phyloP scores from a whole-genome alignment of 345 rosid species.

The Eucalyptus cloeziana region DNA sequence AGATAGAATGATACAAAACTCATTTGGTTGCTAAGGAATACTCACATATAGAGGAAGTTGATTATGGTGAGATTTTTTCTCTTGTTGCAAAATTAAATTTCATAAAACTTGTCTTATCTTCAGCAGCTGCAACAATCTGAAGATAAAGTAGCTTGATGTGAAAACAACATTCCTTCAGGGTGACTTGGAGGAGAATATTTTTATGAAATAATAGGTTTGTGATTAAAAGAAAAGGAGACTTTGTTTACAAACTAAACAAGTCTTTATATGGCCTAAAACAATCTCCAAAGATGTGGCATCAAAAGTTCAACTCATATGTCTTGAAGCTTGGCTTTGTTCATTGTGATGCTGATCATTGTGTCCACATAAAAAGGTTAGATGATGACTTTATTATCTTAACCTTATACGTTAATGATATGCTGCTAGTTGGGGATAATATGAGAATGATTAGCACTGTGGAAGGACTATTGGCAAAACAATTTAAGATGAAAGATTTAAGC shows the following conservation, averaged over 20 bases:
- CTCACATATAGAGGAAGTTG: neutral
- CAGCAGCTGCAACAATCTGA: neutral
- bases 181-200: neutral
- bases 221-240: neutral
- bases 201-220: neutral
- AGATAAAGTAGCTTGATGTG: neutral
- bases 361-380: neutral
- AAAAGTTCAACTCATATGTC: neutral
- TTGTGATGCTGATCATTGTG: neutral
- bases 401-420: too few relatives aligned
- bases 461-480: too few relatives aligned
- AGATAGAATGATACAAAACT: neutral
- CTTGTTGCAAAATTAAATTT: neutral
- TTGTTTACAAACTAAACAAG: neutral
- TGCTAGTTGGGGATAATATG: too few relatives aligned
- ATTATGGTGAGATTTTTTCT: neutral
- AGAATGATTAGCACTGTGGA: too few relatives aligned
- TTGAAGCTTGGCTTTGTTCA: neutral
- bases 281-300: neutral
- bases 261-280: neutral
- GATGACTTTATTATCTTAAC: neutral
- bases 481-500: too few relatives aligned
- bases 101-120: too few relatives aligned
- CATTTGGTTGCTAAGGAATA: neutral
- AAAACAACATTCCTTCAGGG: neutral